phyloP scores from a whole-genome alignment of 805 yeast species.

The Blastobotrys americana region DNA sequence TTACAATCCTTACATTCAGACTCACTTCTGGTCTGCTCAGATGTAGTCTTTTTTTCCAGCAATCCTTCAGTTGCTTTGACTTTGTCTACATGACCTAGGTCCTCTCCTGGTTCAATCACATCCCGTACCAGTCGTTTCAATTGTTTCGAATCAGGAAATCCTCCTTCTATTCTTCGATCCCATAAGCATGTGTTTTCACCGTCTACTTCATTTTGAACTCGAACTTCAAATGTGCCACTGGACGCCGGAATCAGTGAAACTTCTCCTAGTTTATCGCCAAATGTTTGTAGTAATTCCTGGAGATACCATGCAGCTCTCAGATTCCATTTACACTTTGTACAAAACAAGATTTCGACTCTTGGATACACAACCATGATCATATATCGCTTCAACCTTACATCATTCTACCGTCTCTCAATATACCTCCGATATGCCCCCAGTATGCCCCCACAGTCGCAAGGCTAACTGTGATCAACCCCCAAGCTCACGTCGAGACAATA shows the following conservation, averaged over 20 bases:
- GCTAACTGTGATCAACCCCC: too few relatives aligned
- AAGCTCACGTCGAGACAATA: too few relatives aligned
- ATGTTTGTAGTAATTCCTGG: conserved; percentile 81
- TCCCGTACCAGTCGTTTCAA: conserved; percentile 63
- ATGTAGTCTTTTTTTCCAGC: neutral
- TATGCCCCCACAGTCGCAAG: too few relatives aligned
- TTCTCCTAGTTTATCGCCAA: conserved; percentile 50
- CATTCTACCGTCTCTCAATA: too few relatives aligned
- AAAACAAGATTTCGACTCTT: conserved; percentile 60
- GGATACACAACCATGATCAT: conserved; percentile 41
- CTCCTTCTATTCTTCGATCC: conserved; percentile 58
- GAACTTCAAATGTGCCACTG: conserved; percentile 45
- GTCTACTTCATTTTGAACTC: conserved; percentile 41
- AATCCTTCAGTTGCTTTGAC: neutral
- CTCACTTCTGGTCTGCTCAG: too few relatives aligned
- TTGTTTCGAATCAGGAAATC: conserved; percentile 82
- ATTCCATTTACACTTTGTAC: conserved; percentile 84
- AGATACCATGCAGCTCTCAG: conserved; percentile 81
- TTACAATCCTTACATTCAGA: too few relatives aligned
- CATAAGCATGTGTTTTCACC: conserved; percentile 38
- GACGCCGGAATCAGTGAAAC: conserved; percentile 43
- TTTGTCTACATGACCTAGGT: conserved; percentile 60
- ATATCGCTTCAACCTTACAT: too few relatives aligned
- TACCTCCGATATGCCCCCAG: too few relatives aligned
- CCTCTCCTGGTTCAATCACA: conserved; percentile 44